These are phyloP conservation scores for Ceratocystis albifundus DNA, from an alignment of 2,329 filamentous ascomycete species.

Conservation along the genomic window DNA sequence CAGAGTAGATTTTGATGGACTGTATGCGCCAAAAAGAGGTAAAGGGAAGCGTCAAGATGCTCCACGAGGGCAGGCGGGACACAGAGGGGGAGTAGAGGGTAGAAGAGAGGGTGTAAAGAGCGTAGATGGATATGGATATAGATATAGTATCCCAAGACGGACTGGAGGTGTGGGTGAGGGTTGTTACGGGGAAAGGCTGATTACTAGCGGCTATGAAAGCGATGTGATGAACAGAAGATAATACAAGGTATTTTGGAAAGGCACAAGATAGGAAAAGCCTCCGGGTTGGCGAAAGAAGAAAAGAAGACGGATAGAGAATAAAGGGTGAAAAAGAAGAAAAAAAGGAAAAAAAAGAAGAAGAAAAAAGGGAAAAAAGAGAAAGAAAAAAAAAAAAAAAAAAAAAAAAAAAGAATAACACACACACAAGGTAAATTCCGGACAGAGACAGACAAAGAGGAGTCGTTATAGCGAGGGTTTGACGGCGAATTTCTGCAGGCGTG, in stretches of 20 bases:
- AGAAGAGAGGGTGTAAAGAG: not conserved
- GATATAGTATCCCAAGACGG: not conserved
- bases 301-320: not conserved
- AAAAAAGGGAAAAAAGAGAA: too few relatives aligned
- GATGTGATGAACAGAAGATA: not conserved
- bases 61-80: not conserved
- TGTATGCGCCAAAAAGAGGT: constrained; percentile 2
- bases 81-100: not conserved
- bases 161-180: not conserved
- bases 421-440: not conserved
- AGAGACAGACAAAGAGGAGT: not conserved
- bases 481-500: not conserved
- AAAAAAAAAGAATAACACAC: too few relatives aligned
- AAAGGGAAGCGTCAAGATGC: not conserved
- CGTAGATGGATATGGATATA: not conserved
- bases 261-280: not conserved
- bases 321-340: too few relatives aligned
- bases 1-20: not conserved
- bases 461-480: not conserved
- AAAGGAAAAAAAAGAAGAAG: too few relatives aligned
- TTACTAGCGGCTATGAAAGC: not conserved
- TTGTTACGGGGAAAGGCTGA: not conserved
- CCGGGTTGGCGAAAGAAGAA: not conserved
- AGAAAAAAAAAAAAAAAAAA: too few relatives aligned
- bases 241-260: not conserved